Conservation (phyloP, 371 early-diverging fungal genomes). For the Mortierella sp. region DNA sequence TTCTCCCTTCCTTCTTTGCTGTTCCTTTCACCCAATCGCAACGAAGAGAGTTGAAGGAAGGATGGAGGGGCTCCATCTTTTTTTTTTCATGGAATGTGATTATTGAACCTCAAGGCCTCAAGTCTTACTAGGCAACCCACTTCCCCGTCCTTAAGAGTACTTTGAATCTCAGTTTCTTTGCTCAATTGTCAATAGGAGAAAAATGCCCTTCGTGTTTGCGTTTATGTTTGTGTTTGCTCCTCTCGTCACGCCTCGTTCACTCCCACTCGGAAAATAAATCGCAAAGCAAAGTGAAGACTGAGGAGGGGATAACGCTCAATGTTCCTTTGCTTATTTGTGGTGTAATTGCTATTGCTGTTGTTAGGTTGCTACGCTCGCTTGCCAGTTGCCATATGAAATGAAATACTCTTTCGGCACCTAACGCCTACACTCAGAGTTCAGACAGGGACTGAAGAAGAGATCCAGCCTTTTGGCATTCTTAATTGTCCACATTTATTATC, state of each 20-base stretch:
- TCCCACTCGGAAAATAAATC: constrained; percentile 10
- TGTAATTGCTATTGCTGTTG: too few relatives aligned
- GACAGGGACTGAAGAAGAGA: too few relatives aligned
- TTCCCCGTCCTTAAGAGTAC: too few relatives aligned
- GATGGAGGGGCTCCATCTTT: background rate
- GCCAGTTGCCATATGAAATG: background rate
- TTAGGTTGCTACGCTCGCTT: background rate
- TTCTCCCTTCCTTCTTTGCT: background rate
- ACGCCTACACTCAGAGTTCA: too few relatives aligned
- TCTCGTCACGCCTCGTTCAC: background rate
- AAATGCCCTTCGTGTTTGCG: background rate
- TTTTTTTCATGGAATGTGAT: constrained; percentile 3
- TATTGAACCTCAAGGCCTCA: too few relatives aligned
- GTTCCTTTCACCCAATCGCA: background rate
- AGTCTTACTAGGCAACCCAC: too few relatives aligned
- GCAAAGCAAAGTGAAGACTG: background rate
- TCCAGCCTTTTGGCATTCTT: too few relatives aligned
- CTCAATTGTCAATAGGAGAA: background rate
- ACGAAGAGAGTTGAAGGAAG: background rate
- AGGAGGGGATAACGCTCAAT: background rate
- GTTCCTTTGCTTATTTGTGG: background rate
- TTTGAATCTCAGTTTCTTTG: background rate
- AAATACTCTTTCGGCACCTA: background rate
- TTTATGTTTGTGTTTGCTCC: background rate
- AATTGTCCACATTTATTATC: too few relatives aligned